phyloP scores from a whole-genome alignment of 2,329 filamentous ascomycete genomes.

The Thermoascus crustaceus region DNA sequence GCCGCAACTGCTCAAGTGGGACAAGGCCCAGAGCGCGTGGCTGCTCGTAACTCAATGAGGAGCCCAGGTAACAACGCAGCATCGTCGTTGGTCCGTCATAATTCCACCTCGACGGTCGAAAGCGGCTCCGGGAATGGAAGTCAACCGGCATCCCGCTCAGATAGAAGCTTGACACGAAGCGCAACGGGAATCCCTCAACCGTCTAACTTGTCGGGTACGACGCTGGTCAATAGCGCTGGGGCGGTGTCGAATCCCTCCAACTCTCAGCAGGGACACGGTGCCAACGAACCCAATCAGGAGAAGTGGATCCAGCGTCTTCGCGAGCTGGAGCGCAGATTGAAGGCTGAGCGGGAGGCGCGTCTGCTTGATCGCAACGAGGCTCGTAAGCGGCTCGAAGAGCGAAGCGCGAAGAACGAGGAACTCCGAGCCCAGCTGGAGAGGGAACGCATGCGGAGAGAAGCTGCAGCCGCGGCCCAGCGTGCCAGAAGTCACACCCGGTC shows the following conservation, averaged over 20 bases:
- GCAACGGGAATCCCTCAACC: conserved; percentile 28
- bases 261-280: conserved; percentile 14
- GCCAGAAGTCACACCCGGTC: conserved; percentile 1
- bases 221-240: conserved; percentile 20
- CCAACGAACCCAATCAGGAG: conserved; percentile 48
- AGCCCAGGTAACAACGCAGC: conserved; percentile 22
- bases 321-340: conserved; percentile 80
- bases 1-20: conserved; percentile 27
- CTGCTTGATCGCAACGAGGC: conserved; percentile 78
- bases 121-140: conserved; percentile 19
- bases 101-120: conserved; percentile 46
- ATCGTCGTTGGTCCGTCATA: conserved; percentile 48
- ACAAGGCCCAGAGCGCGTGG: conserved; percentile 27
- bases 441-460: conserved; percentile 37
- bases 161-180: conserved; percentile 22
- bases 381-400: conserved; percentile 67
- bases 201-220: conserved; percentile 24
- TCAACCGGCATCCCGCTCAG: conserved; percentile 16
- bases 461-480: neutral
- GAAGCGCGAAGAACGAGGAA: conserved; percentile 65
- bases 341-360: conserved; percentile 79
- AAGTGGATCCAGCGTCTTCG: conserved; percentile 78
- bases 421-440: conserved; percentile 57
- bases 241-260: conserved; percentile 19
- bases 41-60: conserved; percentile 12